Evolutionary conservation across 2,329 filamentous ascomycete species (phyloP).

Genomic region (Penicillium capsulatum): DNA sequence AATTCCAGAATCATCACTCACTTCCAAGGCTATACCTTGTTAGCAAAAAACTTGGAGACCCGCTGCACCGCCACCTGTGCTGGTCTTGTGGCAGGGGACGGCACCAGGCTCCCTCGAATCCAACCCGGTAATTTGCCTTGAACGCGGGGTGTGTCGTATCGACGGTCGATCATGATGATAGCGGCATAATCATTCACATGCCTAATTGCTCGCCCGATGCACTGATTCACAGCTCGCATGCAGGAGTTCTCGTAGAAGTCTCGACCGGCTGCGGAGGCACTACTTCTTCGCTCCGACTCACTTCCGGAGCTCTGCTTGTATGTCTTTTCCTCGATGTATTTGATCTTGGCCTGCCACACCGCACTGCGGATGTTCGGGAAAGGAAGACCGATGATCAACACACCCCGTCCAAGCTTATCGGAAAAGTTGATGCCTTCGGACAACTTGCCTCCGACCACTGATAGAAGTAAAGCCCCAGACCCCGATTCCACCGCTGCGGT

Average conservation of each 20-base stretch:
- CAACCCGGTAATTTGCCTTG: slow-evolving; percentile 77
- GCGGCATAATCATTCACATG: slow-evolving; percentile 85
- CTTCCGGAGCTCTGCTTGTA: slow-evolving; percentile 27
- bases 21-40: too few species aligned
- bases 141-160: slow-evolving; percentile 72
- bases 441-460: slow-evolving; percentile 89
- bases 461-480: slow-evolving; percentile 74
- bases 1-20: too few species aligned
- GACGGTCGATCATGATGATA: slow-evolving; percentile 76
- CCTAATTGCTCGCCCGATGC: slow-evolving; percentile 85
- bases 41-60: slow-evolving; percentile 34
- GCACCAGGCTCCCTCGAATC: slow-evolving; percentile 68
- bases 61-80: slow-evolving; percentile 26
- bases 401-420: slow-evolving; percentile 79
- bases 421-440: slow-evolving; percentile 99
- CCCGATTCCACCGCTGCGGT: slow-evolving; percentile 59
- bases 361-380: slow-evolving; percentile 86
- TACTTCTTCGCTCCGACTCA: slow-evolving; percentile 29
- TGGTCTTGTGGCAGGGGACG: slow-evolving; percentile 20
- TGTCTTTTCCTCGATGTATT: slow-evolving; percentile 70
- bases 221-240: slow-evolving; percentile 96
- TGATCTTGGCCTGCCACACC: slow-evolving; percentile 88
- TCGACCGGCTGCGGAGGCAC: slow-evolving; percentile 53
- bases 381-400: slow-evolving; percentile 85
- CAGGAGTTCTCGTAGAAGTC: slow-evolving; percentile 93